phyloP scores from a whole-genome alignment of 768 basidiomycete genomes.

The Albatrellus ellisii region DNA sequence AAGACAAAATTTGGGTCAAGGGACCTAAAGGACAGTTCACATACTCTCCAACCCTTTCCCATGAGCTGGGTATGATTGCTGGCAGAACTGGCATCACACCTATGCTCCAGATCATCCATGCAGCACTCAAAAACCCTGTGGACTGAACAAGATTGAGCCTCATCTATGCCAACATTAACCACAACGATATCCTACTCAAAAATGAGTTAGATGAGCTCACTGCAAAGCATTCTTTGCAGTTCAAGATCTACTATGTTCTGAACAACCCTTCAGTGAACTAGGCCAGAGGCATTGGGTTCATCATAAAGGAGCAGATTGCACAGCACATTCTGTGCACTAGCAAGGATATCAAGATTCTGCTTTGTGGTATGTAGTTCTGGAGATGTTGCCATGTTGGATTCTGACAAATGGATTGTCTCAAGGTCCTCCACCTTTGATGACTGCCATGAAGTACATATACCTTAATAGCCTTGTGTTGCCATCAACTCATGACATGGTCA shows the following conservation, averaged over 20 bases:
- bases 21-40: slow-evolving; percentile 95
- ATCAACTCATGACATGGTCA: slow-evolving; percentile 20
- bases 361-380: slow-evolving; percentile 49
- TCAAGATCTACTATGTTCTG: slow-evolving; percentile 82
- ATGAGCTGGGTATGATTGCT: slow-evolving; percentile 89
- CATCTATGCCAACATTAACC: slow-evolving; percentile 93
- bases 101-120: slow-evolving; percentile 96
- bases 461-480: slow-evolving; percentile 6
- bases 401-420: slow-evolving; percentile 1
- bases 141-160: slow-evolving; percentile 77
- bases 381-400: not conserved
- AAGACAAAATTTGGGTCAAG: slow-evolving; percentile 81
- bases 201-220: slow-evolving; percentile 76
- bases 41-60: slow-evolving; percentile 61
- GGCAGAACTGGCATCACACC: slow-evolving; percentile 98
- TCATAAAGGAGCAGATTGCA: slow-evolving; percentile 85
- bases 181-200: slow-evolving; percentile 86
- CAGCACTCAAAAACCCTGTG: slow-evolving; percentile 78
- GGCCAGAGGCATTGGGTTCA: slow-evolving; percentile 86
- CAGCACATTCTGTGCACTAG: slow-evolving; percentile 55
- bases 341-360: slow-evolving; percentile 67
- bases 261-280: slow-evolving; percentile 88
- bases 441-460: slow-evolving; percentile 65
- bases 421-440: slow-evolving; percentile 70
- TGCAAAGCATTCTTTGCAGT: slow-evolving; percentile 44